Conservation (phyloP, 768 basidiomycete genomes). For the Calocera viscosa region DNA sequence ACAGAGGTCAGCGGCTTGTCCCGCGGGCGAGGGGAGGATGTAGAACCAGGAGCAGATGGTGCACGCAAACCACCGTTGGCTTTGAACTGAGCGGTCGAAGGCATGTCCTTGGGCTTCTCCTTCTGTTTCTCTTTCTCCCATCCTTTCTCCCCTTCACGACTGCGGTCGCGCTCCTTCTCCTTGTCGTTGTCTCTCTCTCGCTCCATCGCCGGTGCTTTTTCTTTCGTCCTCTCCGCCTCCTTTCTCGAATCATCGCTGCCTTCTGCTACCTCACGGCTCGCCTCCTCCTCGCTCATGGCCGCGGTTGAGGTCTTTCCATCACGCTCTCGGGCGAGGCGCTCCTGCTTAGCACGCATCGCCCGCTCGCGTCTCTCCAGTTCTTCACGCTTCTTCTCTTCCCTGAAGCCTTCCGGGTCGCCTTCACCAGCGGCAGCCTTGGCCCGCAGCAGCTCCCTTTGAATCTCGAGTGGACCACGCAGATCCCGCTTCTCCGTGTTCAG, state of each 20-base stretch:
- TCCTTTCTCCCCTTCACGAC: not conserved
- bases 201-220: not conserved
- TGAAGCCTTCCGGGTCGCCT: not conserved
- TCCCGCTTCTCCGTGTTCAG: not conserved
- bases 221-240: not conserved
- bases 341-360: conserved; percentile 3
- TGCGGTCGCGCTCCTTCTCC: not conserved
- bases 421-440: not conserved
- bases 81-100: not conserved
- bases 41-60: not conserved
- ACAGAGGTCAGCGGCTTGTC: not conserved
- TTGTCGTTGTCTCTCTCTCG: not conserved
- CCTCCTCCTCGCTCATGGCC: not conserved
- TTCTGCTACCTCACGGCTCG: not conserved
- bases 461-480: not conserved
- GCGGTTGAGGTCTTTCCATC: not conserved
- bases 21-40: not conserved
- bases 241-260: not conserved
- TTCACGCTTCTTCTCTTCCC: conserved; percentile 6
- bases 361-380: not conserved
- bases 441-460: not conserved
- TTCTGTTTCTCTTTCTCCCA: not conserved
- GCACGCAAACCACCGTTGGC: not conserved
- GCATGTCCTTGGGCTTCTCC: not conserved
- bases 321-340: not conserved